Conservation (phyloP, 805 yeast genomes). For the Kodamaea restingae region DNA sequence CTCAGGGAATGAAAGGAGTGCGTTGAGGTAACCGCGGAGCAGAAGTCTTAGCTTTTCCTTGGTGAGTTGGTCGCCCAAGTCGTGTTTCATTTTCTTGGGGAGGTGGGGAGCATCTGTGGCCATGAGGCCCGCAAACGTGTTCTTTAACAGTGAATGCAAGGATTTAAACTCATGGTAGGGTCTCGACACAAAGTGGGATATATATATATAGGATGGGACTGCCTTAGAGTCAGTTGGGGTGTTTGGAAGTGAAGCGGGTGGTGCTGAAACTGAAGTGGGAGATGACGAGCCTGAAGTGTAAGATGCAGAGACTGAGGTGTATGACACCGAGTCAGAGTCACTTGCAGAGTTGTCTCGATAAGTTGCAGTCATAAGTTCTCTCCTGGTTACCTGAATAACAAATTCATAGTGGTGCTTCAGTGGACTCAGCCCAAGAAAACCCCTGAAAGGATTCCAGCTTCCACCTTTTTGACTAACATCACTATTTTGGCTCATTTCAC, state of each 20-base stretch:
- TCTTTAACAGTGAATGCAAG: slow-evolving; percentile 50
- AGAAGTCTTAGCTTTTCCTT: slow-evolving; percentile 78
- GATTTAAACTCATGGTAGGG: slow-evolving; percentile 65
- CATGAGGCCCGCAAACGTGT: slow-evolving; percentile 60
- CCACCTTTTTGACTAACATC: too few species aligned
- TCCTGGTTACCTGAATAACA: slow-evolving; percentile 34
- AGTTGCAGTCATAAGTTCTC: too few species aligned
- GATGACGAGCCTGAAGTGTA: too few species aligned
- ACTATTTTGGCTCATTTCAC: too few species aligned
- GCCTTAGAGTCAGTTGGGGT: too few species aligned
- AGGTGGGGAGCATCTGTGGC: slow-evolving; percentile 50
- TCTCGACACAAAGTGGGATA: slow-evolving; percentile 51
- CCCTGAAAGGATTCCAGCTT: slow-evolving; percentile 3
- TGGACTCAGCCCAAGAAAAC: background rate
- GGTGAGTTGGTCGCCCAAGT: slow-evolving; percentile 41
- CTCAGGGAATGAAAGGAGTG: slow-evolving; percentile 50
- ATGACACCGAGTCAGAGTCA: too few species aligned
- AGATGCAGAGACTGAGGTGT: too few species aligned
- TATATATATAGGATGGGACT: background rate
- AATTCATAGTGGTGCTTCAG: slow-evolving; percentile 39
- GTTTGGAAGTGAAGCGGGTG: too few species aligned
- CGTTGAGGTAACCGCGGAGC: slow-evolving; percentile 65
- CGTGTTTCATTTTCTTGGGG: slow-evolving; percentile 50
- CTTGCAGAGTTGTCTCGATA: too few species aligned
- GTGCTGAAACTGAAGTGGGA: too few species aligned